A percentile compares a stretch with the other conserved stretches of the same genome.
Evolutionary conservation across 1,139 yeast species (phyloP).

Genomic region (Yamadazyma dendronema): DNA sequence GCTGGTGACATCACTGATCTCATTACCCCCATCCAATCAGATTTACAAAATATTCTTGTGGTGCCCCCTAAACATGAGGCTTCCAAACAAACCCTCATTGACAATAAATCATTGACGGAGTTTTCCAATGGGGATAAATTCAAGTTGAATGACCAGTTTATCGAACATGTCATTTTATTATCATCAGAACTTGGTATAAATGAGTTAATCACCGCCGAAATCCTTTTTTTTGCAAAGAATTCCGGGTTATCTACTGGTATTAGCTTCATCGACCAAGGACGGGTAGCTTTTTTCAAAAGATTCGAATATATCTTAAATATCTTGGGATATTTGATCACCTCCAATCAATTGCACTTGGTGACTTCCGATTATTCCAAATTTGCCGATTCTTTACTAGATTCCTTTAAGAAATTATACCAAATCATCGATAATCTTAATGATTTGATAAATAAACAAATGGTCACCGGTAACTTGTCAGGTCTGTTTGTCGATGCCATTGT

Average conservation of each 20-base stretch:
- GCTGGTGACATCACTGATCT: background rate
- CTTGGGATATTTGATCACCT: conserved; percentile 52
- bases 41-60: conserved; percentile 46
- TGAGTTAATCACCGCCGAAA: conserved; percentile 37
- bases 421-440: conserved; percentile 58
- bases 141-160: conserved; percentile 57
- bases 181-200: conserved; percentile 41
- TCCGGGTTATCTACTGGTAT: conserved; percentile 47
- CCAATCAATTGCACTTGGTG: conserved; percentile 27
- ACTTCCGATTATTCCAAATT: conserved; percentile 21
- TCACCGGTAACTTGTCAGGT: conserved; percentile 37
- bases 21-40: conserved; percentile 31
- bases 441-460: conserved; percentile 62
- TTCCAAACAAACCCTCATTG: conserved; percentile 49
- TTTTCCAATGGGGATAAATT: conserved; percentile 60
- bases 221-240: conserved; percentile 38
- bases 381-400: conserved; percentile 41
- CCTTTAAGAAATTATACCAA: conserved; percentile 58
- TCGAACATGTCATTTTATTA: conserved; percentile 59
- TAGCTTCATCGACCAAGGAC: conserved; percentile 62
- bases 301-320: conserved; percentile 71
- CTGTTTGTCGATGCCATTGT: conserved; percentile 55
- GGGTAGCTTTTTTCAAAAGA: conserved; percentile 67
- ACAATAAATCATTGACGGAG: conserved; percentile 50
- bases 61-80: conserved; percentile 53